These are phyloP conservation scores for Aurantiochytrium sp. DNA, from an alignment of 108 stramenopile species.

Conservation along the genomic window DNA sequence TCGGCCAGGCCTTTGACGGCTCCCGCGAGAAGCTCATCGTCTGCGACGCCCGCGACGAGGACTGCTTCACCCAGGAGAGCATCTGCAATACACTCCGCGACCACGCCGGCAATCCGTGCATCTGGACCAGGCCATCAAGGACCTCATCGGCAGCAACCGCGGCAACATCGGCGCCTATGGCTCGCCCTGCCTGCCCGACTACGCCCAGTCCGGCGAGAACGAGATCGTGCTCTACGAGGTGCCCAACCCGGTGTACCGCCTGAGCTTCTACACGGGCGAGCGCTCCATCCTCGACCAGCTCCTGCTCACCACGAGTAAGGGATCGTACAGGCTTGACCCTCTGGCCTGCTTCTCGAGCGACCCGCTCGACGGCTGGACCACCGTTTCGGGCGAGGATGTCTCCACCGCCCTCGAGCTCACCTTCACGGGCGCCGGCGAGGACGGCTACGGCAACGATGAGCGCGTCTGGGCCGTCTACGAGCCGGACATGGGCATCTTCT, in stretches of 20 bases:
- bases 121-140: neutral
- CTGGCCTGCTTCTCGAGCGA: neutral
- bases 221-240: neutral
- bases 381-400: neutral
- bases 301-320: neutral
- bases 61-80: neutral
- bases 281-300: neutral
- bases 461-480: neutral
- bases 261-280: neutral
- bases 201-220: neutral
- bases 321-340: neutral
- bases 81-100: neutral
- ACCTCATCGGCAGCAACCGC: neutral
- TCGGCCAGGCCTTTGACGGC: conserved; percentile 8
- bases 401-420: neutral
- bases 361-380: neutral
- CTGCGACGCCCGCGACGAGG: conserved; percentile 4
- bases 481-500: neutral
- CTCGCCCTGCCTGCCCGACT: neutral
- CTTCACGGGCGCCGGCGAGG: neutral
- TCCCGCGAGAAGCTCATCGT: neutral
- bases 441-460: neutral
- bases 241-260: no score
- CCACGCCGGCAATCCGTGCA: neutral
- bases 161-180: neutral